phyloP scores from a whole-genome alignment of 169 alveolate species.

The Cryptosporidium tyzzeri region DNA sequence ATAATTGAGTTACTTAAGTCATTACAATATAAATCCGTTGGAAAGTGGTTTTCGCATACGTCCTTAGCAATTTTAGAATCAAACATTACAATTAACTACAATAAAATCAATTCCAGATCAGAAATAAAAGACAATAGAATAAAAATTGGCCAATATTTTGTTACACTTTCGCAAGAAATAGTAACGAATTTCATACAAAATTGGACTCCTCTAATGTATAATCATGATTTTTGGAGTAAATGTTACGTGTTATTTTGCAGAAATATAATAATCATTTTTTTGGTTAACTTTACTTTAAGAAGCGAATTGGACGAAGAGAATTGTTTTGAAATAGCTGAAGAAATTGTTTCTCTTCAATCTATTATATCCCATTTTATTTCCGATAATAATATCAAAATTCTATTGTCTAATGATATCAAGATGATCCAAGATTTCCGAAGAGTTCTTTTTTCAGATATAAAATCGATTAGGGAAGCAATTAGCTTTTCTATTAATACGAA shows the following conservation, averaged over 20 bases:
- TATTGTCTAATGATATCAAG: conserved; percentile 18
- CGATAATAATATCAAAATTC: neutral
- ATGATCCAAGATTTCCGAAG: conserved; percentile 70
- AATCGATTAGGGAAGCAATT: conserved; percentile 37
- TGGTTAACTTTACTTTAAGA: conserved; percentile 30
- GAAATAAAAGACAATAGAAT: neutral
- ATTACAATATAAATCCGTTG: conserved; percentile 43
- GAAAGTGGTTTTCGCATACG: conserved; percentile 38
- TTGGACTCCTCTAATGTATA: conserved; percentile 35
- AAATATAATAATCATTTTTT: conserved; percentile 29
- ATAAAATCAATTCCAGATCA: neutral
- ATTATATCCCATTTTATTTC: conserved; percentile 37
- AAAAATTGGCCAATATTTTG: neutral
- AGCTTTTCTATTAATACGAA: neutral
- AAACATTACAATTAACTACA: neutral
- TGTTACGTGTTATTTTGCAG: conserved; percentile 43
- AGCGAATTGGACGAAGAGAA: conserved; percentile 18
- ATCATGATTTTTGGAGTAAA: conserved; percentile 29
- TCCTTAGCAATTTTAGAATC: conserved; percentile 8
- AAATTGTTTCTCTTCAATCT: conserved; percentile 40
- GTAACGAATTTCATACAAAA: conserved; percentile 22
- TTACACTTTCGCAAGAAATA: conserved; percentile 22
- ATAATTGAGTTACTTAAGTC: conserved; percentile 41
- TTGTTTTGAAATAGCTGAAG: conserved; percentile 56
- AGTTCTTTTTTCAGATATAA: conserved; percentile 56